These are phyloP conservation scores for Phylloporus sp. DNA, from an alignment of 768 basidiomycete genomes.

Conservation along the genomic window DNA sequence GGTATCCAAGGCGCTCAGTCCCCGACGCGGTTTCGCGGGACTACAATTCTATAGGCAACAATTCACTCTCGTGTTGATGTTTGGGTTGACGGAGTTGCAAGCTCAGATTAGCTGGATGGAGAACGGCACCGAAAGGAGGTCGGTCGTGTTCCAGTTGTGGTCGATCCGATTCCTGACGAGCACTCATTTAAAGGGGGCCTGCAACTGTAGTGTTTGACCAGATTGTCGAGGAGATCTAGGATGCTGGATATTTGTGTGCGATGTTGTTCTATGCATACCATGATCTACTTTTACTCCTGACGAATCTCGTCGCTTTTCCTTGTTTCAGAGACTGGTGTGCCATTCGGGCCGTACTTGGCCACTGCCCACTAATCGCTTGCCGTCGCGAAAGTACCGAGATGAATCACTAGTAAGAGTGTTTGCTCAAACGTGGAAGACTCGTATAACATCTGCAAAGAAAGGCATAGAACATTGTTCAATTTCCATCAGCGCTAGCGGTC, in stretches of 20 bases:
- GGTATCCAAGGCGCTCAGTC: slow-evolving; percentile 28
- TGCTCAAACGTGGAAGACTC: too few relatives aligned
- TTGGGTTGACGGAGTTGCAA: slow-evolving; percentile 44
- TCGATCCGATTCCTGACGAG: background rate
- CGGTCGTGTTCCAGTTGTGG: background rate
- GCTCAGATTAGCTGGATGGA: slow-evolving; percentile 44
- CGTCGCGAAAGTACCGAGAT: too few relatives aligned
- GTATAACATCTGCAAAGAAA: too few relatives aligned
- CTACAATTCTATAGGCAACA: slow-evolving; percentile 28
- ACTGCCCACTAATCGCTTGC: too few relatives aligned
- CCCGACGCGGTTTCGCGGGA: slow-evolving; percentile 26
- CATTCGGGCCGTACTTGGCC: too few relatives aligned
- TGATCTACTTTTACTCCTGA: background rate
- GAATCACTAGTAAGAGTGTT: too few relatives aligned
- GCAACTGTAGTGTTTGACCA: slow-evolving; percentile 31
- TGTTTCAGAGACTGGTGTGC: too few relatives aligned
- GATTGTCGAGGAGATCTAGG: slow-evolving; percentile 25
- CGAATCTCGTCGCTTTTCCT: background rate
- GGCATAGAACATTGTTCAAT: too few relatives aligned
- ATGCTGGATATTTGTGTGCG: background rate
- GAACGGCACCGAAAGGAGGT: slow-evolving; percentile 26
- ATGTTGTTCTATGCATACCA: background rate
- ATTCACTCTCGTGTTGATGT: slow-evolving; percentile 39
- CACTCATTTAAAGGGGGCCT: slow-evolving; percentile 22
- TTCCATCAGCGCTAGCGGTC: too few relatives aligned